Conservation (phyloP, 2,329 filamentous ascomycete species). For the Hymenoscyphus scutula region DNA sequence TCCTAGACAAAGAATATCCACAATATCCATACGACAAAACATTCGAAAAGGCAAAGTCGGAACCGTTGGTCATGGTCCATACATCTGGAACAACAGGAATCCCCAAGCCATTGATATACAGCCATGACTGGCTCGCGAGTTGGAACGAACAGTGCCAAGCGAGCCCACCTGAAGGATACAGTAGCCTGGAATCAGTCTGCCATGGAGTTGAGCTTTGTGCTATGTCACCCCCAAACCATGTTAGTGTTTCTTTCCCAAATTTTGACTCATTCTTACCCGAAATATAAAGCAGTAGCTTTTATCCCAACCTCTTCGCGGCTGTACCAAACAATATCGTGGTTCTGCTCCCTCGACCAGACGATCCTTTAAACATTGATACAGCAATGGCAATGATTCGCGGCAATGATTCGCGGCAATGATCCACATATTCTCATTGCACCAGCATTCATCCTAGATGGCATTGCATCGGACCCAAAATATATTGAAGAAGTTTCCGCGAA, state of each 20-base stretch:
- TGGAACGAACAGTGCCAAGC: conserved; percentile 35
- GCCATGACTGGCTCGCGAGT: conserved; percentile 37
- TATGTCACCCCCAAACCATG: conserved; percentile 2
- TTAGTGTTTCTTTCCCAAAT: background rate
- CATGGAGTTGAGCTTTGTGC: background rate
- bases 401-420: conserved; percentile 3
- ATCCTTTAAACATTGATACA: background rate
- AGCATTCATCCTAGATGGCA: conserved; percentile 1
- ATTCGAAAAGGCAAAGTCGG: conserved; percentile 35
- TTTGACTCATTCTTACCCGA: background rate
- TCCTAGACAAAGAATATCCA: conserved; percentile 22
- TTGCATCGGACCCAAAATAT: conserved; percentile 1
- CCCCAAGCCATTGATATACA: conserved; percentile 41
- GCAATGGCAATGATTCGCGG: conserved; percentile 4
- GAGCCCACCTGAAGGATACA: background rate
- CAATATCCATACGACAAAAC: conserved; percentile 35
- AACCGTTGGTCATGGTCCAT: conserved; percentile 41
- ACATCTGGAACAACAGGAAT: conserved; percentile 44
- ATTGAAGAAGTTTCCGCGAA: conserved; percentile 1
- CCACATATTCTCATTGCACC: conserved; percentile 6
- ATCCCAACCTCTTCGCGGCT: conserved; percentile 2
- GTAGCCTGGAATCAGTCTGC: background rate
- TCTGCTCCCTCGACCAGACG: background rate
- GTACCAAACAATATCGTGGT: conserved; percentile 9
- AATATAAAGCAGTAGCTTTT: conserved; percentile 3